Percentiles rank a stretch among this genome's conserved stretches.
Conservation (phyloP, 257 asterid species). For the Salvia miltiorrhiza region DNA sequence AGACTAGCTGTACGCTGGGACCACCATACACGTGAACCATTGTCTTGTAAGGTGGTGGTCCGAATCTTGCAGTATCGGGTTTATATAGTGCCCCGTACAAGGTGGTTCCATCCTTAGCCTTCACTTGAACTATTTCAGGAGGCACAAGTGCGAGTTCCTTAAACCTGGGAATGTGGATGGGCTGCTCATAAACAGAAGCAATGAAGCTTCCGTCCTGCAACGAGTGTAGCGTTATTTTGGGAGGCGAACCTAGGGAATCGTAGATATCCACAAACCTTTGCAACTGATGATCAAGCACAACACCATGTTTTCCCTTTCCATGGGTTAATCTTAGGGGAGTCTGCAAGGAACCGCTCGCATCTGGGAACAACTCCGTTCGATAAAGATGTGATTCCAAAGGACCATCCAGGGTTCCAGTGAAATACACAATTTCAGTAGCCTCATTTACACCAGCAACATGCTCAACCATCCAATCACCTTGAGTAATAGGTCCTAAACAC, state of each 20-base stretch:
- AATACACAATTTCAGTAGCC: slow-evolving; percentile 67
- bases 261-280: slow-evolving; percentile 71
- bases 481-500: slow-evolving; percentile 80
- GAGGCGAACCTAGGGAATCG: slow-evolving; percentile 75
- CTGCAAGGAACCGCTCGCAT: slow-evolving; percentile 29
- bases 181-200: slow-evolving; percentile 57
- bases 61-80: slow-evolving; percentile 69
- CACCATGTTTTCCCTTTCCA: slow-evolving; percentile 76
- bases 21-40: slow-evolving; percentile 98
- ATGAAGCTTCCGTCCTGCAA: slow-evolving; percentile 64
- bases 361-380: slow-evolving; percentile 49
- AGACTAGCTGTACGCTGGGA: slow-evolving; percentile 77
- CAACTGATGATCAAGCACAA: slow-evolving; percentile 86
- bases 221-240: slow-evolving; percentile 59
- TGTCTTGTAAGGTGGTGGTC: slow-evolving; percentile 91
- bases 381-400: slow-evolving; percentile 91
- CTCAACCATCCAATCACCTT: slow-evolving; percentile 93
- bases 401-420: slow-evolving; percentile 70
- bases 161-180: slow-evolving; percentile 39
- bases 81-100: slow-evolving; percentile 78
- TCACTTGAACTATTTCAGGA: slow-evolving; percentile 61
- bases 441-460: slow-evolving; percentile 86
- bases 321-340: slow-evolving; percentile 63
- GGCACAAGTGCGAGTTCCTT: slow-evolving; percentile 57
- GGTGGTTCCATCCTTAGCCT: slow-evolving; percentile 69